These are phyloP conservation scores for Leersia perrieri DNA, from an alignment of 176 grass and related monocot genomes.

Conservation along the genomic window DNA sequence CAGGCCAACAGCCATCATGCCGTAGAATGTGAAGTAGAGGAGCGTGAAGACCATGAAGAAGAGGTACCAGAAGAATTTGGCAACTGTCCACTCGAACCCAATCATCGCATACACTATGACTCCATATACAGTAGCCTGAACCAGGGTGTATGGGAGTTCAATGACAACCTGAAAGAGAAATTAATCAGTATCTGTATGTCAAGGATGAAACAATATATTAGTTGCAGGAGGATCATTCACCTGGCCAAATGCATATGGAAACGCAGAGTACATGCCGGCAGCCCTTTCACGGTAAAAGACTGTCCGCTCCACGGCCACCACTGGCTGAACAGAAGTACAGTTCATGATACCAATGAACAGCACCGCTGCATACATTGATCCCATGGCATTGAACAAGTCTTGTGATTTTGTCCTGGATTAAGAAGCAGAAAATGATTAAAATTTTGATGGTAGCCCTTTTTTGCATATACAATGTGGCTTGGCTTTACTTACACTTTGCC, in stretches of 20 bases:
- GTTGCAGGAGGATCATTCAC: constrained; percentile 41
- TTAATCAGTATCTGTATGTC: not conserved
- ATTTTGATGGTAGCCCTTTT: not conserved
- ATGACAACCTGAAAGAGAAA: constrained; percentile 56
- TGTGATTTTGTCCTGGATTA: constrained; percentile 39
- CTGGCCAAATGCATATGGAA: constrained; percentile 95
- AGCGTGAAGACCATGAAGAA: constrained; percentile 89
- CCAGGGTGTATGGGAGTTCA: constrained; percentile 69
- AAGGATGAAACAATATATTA: not conserved
- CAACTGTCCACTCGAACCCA: constrained; percentile 73
- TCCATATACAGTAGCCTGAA: constrained; percentile 62
- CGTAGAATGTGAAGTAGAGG: constrained; percentile 95
- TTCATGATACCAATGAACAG: constrained; percentile 76
- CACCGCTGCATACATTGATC: constrained; percentile 76
- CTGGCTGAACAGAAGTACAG: constrained; percentile 69
- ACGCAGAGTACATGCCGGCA: constrained; percentile 85
- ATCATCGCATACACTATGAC: constrained; percentile 86
- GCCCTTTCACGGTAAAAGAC: constrained; percentile 96
- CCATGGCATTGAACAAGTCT: constrained; percentile 83
- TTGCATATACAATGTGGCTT: constrained; percentile 4
- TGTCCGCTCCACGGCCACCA: constrained; percentile 72
- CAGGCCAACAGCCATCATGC: constrained; percentile 88
- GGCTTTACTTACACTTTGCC: constrained; percentile 63
- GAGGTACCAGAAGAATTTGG: constrained; percentile 88
- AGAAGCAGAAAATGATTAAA: not conserved